Conservation (phyloP, 805 yeast genomes). For the Saturnispora dispora region DNA sequence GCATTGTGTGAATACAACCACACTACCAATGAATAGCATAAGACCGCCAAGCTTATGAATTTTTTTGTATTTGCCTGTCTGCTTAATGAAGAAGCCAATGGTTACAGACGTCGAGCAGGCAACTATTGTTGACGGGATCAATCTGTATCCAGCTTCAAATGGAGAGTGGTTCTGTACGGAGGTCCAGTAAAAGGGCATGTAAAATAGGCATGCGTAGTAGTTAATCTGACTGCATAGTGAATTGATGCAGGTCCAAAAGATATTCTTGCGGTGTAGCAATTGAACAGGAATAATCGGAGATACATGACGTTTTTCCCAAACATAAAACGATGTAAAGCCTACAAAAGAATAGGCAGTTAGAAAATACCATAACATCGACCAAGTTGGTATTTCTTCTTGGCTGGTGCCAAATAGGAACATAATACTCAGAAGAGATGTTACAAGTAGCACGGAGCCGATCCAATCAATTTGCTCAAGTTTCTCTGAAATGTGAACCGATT, state of each 20-base stretch:
- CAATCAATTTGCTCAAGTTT: slow-evolving; percentile 40
- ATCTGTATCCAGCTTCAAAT: slow-evolving; percentile 30
- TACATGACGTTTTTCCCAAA: neutral
- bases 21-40: slow-evolving; percentile 42
- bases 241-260: slow-evolving; percentile 52
- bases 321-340: slow-evolving; percentile 6
- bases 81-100: slow-evolving; percentile 56
- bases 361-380: slow-evolving; percentile 33
- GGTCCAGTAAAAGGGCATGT: slow-evolving; percentile 52
- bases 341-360: neutral
- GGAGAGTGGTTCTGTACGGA: slow-evolving; percentile 18
- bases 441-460: slow-evolving; percentile 51
- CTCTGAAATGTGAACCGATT: slow-evolving; percentile 8
- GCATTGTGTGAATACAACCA: slow-evolving; percentile 22
- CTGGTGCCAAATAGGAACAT: slow-evolving; percentile 58
- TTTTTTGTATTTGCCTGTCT: slow-evolving; percentile 52
- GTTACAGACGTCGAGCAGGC: slow-evolving; percentile 58
- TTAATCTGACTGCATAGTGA: slow-evolving; percentile 66
- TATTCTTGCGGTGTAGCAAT: slow-evolving; percentile 48
- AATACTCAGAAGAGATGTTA: slow-evolving; percentile 42
- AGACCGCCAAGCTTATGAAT: slow-evolving; percentile 29
- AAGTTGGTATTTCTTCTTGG: slow-evolving; percentile 44
- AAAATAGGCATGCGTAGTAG: slow-evolving; percentile 50
- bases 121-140: slow-evolving; percentile 52
- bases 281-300: slow-evolving; percentile 59